A percentile compares a stretch with the other conserved stretches of the same genome.
Evolutionary conservation across 352 stramenopile genomes (phyloP).

Genomic region (Aphanomyces cochlioides): DNA sequence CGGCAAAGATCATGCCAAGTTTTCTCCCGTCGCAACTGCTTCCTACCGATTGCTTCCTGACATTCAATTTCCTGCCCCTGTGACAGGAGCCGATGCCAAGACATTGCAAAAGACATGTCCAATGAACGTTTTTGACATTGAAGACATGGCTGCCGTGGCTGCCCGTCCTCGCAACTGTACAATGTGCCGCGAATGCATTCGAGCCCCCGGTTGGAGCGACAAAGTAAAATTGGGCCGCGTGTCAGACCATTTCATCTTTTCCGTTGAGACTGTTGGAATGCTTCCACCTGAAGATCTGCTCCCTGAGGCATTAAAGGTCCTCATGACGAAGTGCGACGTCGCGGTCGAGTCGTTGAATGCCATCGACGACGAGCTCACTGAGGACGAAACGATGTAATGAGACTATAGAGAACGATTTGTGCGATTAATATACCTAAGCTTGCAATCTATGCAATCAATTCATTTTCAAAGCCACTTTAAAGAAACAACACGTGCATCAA

Average conservation of each 20-base stretch:
- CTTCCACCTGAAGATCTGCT: conserved; percentile 80
- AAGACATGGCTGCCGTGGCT: conserved; percentile 85
- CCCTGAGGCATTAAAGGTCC: conserved; percentile 70
- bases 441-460: not conserved
- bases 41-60: conserved; percentile 92
- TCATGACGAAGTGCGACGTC: conserved; percentile 79
- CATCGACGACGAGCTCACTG: conserved; percentile 41
- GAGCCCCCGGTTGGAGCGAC: conserved; percentile 77
- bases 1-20: conserved; percentile 98
- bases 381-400: conserved; percentile 35
- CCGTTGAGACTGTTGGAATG: conserved; percentile 80
- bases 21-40: conserved; percentile 94
- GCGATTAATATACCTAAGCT: conserved; percentile 24
- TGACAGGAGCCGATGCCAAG: conserved; percentile 61
- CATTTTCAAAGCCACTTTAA: too few relatives aligned
- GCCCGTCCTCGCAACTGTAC: conserved; percentile 87
- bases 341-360: conserved; percentile 76
- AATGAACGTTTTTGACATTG: conserved; percentile 88
- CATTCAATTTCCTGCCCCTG: conserved; percentile 60
- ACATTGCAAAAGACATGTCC: conserved; percentile 63
- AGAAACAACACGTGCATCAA: too few relatives aligned
- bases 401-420: conserved; percentile 25
- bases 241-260: conserved; percentile 97
- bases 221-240: conserved; percentile 89
- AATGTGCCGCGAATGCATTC: conserved; percentile 97